phyloP scores from a whole-genome alignment of 495 filamentous ascomycete species.

The Penicillium psychrofluorescens region DNA sequence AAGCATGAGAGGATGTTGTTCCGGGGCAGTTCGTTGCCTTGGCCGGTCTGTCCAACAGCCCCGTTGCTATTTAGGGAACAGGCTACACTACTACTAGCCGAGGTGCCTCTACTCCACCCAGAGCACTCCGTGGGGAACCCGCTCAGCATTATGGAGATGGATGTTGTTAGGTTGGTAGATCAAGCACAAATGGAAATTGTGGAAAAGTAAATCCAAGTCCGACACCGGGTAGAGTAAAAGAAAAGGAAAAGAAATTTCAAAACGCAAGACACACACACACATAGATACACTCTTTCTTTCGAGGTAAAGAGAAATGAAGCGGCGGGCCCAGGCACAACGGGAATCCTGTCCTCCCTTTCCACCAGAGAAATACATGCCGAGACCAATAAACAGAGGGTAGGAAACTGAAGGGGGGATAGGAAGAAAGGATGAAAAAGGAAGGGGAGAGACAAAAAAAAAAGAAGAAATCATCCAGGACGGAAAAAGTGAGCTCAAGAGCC shows the following conservation, averaged over 20 bases:
- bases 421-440: slow-evolving; percentile 13
- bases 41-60: background rate
- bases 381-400: slow-evolving; percentile 26
- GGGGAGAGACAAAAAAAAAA: slow-evolving; percentile 27
- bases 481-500: slow-evolving; percentile 4
- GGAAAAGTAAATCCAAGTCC: slow-evolving; percentile 14
- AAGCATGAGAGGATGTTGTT: no score
- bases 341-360: no score
- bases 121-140: no score
- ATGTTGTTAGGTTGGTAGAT: background rate
- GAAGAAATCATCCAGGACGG: slow-evolving; percentile 16
- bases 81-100: background rate
- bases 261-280: slow-evolving; percentile 18
- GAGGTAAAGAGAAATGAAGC: slow-evolving; percentile 21
- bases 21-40: no score
- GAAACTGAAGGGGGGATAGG: slow-evolving; percentile 12
- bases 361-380: slow-evolving; percentile 30
- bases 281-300: slow-evolving; percentile 27
- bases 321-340: slow-evolving; percentile 10
- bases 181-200: slow-evolving; percentile 21
- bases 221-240: slow-evolving; percentile 13
- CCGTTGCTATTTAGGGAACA: background rate
- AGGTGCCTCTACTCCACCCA: background rate
- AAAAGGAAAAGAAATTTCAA: slow-evolving; percentile 9
- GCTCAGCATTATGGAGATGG: no score